Percentiles rank a stretch among this genome's conserved stretches.
These are phyloP conservation scores for Ailanthus altissimus DNA, from an alignment of 345 rosid genomes.

Conservation along the genomic window DNA sequence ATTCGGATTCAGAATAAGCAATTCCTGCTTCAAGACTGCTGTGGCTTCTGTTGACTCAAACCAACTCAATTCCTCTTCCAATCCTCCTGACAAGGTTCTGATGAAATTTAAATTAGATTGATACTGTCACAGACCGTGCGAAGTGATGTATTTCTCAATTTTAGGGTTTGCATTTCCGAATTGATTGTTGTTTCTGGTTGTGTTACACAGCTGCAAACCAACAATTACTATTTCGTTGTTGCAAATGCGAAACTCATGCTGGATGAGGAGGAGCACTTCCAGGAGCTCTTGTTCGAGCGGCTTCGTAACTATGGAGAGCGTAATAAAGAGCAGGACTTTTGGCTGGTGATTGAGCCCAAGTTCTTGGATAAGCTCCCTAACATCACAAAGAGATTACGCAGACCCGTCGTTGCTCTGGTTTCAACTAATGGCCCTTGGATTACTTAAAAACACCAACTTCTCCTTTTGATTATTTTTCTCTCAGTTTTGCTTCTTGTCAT, in stretches of 20 bases:
- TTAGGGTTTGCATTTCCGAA: too few species aligned
- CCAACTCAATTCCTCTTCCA: conserved; percentile 35
- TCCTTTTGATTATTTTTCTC: too few species aligned
- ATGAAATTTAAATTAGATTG: background rate
- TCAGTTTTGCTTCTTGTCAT: background rate
- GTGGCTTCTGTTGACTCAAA: conserved; percentile 49
- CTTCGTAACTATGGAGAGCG: conserved; percentile 72
- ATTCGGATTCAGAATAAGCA: background rate
- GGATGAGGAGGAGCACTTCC: conserved; percentile 96
- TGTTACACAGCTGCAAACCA: conserved; percentile 36
- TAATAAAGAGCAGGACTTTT: conserved; percentile 65
- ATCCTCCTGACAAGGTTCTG: conserved; percentile 34
- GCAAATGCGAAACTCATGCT: conserved; percentile 97
- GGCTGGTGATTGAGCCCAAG: conserved; percentile 94
- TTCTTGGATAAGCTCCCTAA: conserved; percentile 85
- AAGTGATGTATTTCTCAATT: conserved; percentile 15
- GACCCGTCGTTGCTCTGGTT: conserved; percentile 97
- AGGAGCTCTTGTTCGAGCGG: conserved; percentile 81
- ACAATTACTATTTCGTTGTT: conserved; percentile 68
- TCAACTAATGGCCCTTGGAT: conserved; percentile 94
- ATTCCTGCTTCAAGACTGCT: conserved; percentile 39
- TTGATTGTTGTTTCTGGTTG: background rate
- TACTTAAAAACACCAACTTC: conserved; percentile 53
- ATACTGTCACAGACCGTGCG: background rate
- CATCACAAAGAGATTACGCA: conserved; percentile 67